A percentile compares a stretch with the other conserved stretches of the same genome.
phyloP scores from a whole-genome alignment of 306 rosid genomes.

The Ziziphus jujuba region DNA sequence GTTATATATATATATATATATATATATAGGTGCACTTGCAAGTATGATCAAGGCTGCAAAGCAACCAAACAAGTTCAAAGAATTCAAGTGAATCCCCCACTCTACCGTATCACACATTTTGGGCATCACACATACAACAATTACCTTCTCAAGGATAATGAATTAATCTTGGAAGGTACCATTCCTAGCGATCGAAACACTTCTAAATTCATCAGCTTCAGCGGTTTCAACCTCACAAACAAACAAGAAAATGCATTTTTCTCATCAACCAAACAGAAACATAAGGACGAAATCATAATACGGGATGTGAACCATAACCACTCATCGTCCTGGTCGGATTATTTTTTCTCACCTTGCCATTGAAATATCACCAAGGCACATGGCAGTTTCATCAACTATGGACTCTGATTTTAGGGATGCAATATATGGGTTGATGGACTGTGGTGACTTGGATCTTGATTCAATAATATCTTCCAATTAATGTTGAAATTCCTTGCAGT shows the following conservation, averaged over 20 bases:
- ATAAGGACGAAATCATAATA: not conserved
- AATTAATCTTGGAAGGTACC: slow-evolving; percentile 40
- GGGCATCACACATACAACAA: slow-evolving; percentile 53
- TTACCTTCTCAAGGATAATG: slow-evolving; percentile 27
- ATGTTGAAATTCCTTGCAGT: no score
- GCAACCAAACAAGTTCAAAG: no score
- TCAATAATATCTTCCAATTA: no score
- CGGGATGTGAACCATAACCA: not conserved
- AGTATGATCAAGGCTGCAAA: no score
- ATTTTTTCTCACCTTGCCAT: slow-evolving; percentile 27
- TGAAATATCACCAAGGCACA: slow-evolving; percentile 13
- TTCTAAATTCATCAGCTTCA: slow-evolving; percentile 22
- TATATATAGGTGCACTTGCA: no score
- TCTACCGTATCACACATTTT: slow-evolving; percentile 49
- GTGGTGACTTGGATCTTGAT: slow-evolving; percentile 8
- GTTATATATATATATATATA: no score
- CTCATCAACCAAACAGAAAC: no score
- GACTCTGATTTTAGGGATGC: slow-evolving; percentile 14
- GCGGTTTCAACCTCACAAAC: no score
- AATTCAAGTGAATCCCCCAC: no score
- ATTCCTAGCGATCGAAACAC: slow-evolving; percentile 25
- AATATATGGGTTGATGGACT: slow-evolving; percentile 18
- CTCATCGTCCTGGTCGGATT: slow-evolving; percentile 26
- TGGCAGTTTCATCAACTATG: slow-evolving; percentile 22
- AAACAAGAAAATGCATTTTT: no score